Evolutionary conservation across 768 basidiomycete genomes (phyloP).

Genomic region (Amanita exitialis): DNA sequence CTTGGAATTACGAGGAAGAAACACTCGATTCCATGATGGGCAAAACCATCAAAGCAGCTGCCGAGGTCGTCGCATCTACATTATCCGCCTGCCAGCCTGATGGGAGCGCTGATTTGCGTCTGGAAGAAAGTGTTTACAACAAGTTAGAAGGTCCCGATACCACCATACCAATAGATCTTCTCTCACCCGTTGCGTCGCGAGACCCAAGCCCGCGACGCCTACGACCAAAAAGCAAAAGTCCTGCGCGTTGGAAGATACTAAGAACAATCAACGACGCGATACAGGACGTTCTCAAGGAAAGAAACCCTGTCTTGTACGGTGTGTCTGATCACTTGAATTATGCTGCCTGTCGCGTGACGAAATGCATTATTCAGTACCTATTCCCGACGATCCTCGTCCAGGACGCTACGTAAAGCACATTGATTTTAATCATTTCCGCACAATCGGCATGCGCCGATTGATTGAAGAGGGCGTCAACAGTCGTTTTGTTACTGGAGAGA

Average conservation of each 20-base stretch:
- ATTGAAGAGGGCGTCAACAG: constrained; percentile 83
- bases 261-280: constrained; percentile 72
- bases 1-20: constrained; percentile 63
- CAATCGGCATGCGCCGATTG: constrained; percentile 90
- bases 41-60: constrained; percentile 56
- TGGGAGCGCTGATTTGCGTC: constrained; percentile 33
- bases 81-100: constrained; percentile 27
- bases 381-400: constrained; percentile 59
- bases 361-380: constrained; percentile 40
- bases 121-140: constrained; percentile 54
- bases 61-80: constrained; percentile 43
- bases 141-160: constrained; percentile 54
- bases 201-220: constrained; percentile 76
- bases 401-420: constrained; percentile 79
- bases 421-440: constrained; percentile 95
- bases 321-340: constrained; percentile 13
- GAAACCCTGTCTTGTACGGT: constrained; percentile 69
- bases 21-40: constrained; percentile 56
- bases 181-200: constrained; percentile 73
- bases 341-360: neutral
- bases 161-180: constrained; percentile 62
- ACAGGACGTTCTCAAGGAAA: constrained; percentile 54
- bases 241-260: constrained; percentile 77
- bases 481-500: constrained; percentile 87
- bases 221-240: constrained; percentile 68